Evolutionary conservation across 495 filamentous ascomycete genomes (phyloP).

Genomic region (Podospora sp.): DNA sequence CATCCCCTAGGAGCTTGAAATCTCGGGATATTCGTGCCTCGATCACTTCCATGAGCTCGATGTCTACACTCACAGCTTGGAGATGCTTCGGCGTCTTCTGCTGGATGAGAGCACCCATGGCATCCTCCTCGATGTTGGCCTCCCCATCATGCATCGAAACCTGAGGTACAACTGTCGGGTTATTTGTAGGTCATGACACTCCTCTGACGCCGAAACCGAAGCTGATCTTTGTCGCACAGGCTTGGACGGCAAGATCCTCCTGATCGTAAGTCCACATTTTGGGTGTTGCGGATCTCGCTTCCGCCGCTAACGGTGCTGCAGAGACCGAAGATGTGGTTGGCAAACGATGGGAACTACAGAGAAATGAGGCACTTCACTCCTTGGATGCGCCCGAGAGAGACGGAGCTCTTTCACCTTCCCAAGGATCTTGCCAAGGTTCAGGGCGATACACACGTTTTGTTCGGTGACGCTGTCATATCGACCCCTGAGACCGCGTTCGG

Average conservation of each 20-base stretch:
- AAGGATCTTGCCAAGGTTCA: conserved; percentile 62
- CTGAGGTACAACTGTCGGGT: conserved; percentile 74
- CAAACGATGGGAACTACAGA: conserved; percentile 74
- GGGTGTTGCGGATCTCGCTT: background rate
- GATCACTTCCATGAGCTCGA: conserved; percentile 71
- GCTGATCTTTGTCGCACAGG: conserved; percentile 21
- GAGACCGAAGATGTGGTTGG: conserved; percentile 80
- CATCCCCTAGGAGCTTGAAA: conserved; percentile 40
- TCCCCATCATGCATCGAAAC: conserved; percentile 69
- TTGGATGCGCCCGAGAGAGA: conserved; percentile 47
- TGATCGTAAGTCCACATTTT: conserved; percentile 51
- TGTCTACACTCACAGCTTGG: conserved; percentile 70
- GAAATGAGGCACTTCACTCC: conserved; percentile 68
- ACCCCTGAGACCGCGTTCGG: conserved; percentile 73
- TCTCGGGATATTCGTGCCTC: conserved; percentile 64
- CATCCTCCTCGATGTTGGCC: conserved; percentile 79
- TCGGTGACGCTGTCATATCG: conserved; percentile 77
- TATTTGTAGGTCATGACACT: conserved; percentile 42
- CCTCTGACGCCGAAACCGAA: background rate
- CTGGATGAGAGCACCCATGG: conserved; percentile 65
- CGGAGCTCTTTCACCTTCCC: conserved; percentile 77
- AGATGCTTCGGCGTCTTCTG: conserved; percentile 69
- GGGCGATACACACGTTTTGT: conserved; percentile 61
- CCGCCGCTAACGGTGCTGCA: background rate
- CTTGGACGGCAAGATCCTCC: conserved; percentile 65